These are phyloP conservation scores for Globisporangium nunn DNA, from an alignment of 352 stramenopile genomes.

Conservation along the genomic window DNA sequence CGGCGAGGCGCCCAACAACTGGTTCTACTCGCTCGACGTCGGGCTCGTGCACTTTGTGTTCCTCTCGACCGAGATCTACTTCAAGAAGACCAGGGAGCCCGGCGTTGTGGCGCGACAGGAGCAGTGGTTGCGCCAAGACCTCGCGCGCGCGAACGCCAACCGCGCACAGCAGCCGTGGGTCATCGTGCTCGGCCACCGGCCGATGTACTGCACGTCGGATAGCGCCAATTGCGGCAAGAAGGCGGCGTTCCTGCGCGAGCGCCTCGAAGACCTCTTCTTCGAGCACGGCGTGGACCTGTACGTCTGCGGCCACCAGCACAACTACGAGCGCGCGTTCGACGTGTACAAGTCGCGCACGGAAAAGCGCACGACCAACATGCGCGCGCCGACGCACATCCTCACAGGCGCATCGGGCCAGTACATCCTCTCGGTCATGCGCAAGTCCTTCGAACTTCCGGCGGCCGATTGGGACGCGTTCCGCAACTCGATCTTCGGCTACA, in stretches of 20 bases:
- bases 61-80: slow-evolving; percentile 87
- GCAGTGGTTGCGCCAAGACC: slow-evolving; percentile 55
- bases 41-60: slow-evolving; percentile 85
- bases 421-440: slow-evolving; percentile 70
- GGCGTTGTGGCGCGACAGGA: slow-evolving; percentile 54
- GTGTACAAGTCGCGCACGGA: slow-evolving; percentile 60
- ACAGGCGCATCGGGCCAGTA: slow-evolving; percentile 86
- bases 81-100: slow-evolving; percentile 51
- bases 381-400: slow-evolving; percentile 83
- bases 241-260: slow-evolving; percentile 45
- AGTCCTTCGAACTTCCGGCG: slow-evolving; percentile 54
- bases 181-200: slow-evolving; percentile 79
- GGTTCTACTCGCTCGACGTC: slow-evolving; percentile 86
- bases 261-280: slow-evolving; percentile 79
- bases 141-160: slow-evolving; percentile 55
- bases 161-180: slow-evolving; percentile 67
- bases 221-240: slow-evolving; percentile 61
- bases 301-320: slow-evolving; percentile 87
- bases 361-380: slow-evolving; percentile 73
- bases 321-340: slow-evolving; percentile 86
- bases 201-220: slow-evolving; percentile 87
- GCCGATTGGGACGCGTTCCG: slow-evolving; percentile 78
- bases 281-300: slow-evolving; percentile 81
- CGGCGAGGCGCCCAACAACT: slow-evolving; percentile 77
- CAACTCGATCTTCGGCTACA: slow-evolving; percentile 87